Base-by-base conservation (phyloP, 345 rosid species). In the Euphorbia peplus region DNA sequence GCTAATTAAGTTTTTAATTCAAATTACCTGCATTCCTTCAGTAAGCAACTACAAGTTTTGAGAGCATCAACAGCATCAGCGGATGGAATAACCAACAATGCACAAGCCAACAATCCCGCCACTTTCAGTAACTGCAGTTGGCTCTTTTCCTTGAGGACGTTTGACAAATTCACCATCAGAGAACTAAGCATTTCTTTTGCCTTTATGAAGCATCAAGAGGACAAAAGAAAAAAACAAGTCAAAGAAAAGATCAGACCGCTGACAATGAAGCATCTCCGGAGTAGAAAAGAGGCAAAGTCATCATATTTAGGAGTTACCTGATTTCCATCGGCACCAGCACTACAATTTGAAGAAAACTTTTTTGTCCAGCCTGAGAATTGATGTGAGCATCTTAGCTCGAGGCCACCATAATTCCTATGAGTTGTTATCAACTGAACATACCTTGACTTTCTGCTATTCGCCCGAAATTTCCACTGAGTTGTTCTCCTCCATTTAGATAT, bases 61-160 rank as follows among this genome's bases (percentile, higher is more conserved):
- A 93, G 92, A 19, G 98, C 91, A 77, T 93, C 98, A 69, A 82
- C 90, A 13, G 97, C 98, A 18, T 80, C 84, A 14, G 96, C 97
- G 63, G 97, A 89, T 50, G 98, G 98, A 78, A 85, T 83, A 21
- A 88, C 50, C 75, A 93, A 79, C 47, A 88, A 75, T 10, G 80
- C 69, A 71, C 91, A 85, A 0, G 91, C 91, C 55, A 91, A 50
- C 65, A 89, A 46, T 52, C 88, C 82, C 0, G 78, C 85, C 4
- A 88, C 80, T 81, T 83, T 83, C 53, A 82, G 61, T 62, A 79
- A 29, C 29, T 69, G 76, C 63, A 73, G 79, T 66, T 59, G 83
- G 69, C 61, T 79, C 79, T 82, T 72, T 66, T 83, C 78, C 70
- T 84, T 80, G 1, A 79, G 52, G 58, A 69, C 66, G 71, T 66